Evolutionary conservation across 768 basidiomycete species (phyloP).

Genomic region (Lactifluus rugatus): DNA sequence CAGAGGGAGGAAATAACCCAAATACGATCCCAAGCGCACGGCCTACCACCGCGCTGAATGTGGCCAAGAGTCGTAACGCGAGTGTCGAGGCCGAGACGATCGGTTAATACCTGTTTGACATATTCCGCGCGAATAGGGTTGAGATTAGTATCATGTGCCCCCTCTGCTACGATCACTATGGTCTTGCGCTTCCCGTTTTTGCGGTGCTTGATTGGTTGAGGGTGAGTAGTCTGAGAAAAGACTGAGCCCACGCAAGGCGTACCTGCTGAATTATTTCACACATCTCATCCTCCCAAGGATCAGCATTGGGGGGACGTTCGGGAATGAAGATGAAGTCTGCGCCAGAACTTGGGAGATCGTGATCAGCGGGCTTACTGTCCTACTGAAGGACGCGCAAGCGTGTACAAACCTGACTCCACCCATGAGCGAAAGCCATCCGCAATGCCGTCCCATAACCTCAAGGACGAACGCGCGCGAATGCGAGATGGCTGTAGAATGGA

Average conservation of each 20-base stretch:
- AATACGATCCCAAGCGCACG: slow-evolving; percentile 89
- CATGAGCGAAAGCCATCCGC: slow-evolving; percentile 95
- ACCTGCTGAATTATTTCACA: slow-evolving; percentile 76
- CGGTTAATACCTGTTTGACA: slow-evolving; percentile 80
- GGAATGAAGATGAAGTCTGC: slow-evolving; percentile 99
- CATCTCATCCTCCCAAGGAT: slow-evolving; percentile 90
- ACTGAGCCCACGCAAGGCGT: slow-evolving; percentile 22
- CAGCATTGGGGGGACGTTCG: slow-evolving; percentile 69
- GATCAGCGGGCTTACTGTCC: neutral
- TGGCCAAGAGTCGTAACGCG: slow-evolving; percentile 96
- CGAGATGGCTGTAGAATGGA: slow-evolving; percentile 91
- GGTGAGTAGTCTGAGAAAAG: slow-evolving; percentile 2
- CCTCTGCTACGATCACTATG: slow-evolving; percentile 97
- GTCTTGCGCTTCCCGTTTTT: slow-evolving; percentile 92
- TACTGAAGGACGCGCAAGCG: neutral
- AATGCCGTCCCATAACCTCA: slow-evolving; percentile 99
- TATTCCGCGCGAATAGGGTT: slow-evolving; percentile 89
- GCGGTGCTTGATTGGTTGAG: slow-evolving; percentile 55
- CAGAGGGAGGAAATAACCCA: slow-evolving; percentile 38
- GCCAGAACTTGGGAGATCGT: slow-evolving; percentile 45
- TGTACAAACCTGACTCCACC: slow-evolving; percentile 74
- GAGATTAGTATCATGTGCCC: slow-evolving; percentile 78
- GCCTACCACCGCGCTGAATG: slow-evolving; percentile 90
- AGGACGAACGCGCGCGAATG: slow-evolving; percentile 97
- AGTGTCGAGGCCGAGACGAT: slow-evolving; percentile 86